Evolutionary conservation across 169 alveolate genomes (phyloP).

Genomic region (Plasmodium blacklocki): DNA sequence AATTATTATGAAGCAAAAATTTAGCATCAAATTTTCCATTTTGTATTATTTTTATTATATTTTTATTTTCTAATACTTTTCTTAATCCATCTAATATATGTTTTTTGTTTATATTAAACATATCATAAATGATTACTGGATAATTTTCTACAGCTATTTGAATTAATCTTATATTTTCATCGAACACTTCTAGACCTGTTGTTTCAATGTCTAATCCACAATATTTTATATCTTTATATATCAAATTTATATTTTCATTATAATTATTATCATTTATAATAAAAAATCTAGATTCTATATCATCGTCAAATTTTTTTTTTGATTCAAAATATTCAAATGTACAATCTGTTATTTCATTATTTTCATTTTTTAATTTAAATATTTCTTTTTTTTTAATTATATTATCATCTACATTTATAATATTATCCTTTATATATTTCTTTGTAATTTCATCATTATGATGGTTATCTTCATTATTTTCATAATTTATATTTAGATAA

Average conservation of each 20-base stretch:
- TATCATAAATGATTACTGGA: conserved; percentile 82
- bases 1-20: conserved; percentile 79
- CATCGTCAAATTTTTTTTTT: conserved; percentile 54
- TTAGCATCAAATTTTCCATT: conserved; percentile 89
- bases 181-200: conserved; percentile 87
- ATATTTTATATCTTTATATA: conserved; percentile 77
- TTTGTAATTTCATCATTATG: conserved; percentile 45
- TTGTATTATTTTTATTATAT: conserved; percentile 84
- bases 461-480: not conserved
- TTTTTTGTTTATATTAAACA: conserved; percentile 77
- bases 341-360: not conserved
- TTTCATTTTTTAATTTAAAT: conserved; percentile 33
- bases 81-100: conserved; percentile 76
- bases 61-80: conserved; percentile 71
- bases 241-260: conserved; percentile 73
- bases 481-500: not conserved
- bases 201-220: conserved; percentile 88
- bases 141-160: conserved; percentile 84
- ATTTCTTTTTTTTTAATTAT: conserved; percentile 17
- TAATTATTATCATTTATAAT: conserved; percentile 72
- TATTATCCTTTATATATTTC: conserved; percentile 55
- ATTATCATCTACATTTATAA: conserved; percentile 61
- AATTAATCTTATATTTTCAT: conserved; percentile 80
- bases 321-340: conserved; percentile 50
- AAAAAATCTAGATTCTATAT: conserved; percentile 69